Evolutionary conservation across 2,329 filamentous ascomycete species (phyloP), one percentile per base, ranked within the genome.

Genomic region (Gnomoniopsis sp.): DNA sequence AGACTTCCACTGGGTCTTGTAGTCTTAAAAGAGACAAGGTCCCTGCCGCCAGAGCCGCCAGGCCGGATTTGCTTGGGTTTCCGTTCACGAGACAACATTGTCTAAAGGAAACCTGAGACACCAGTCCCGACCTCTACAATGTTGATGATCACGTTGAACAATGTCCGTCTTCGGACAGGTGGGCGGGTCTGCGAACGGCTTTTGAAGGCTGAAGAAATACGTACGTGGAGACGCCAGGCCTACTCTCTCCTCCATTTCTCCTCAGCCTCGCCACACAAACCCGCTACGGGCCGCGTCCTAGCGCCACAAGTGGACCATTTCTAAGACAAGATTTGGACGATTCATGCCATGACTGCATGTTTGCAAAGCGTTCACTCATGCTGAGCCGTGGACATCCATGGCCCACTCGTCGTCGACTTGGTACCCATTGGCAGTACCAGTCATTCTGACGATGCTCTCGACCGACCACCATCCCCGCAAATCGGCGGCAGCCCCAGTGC

Each of bases 401-500:
- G 57, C 33, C 52, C 46, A 55, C 57, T 50, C 26, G 26, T 30
- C 26, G 26, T 30, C 26, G 51, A 47, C 47, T 38, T 11, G 26
- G 26, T 38, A 38, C 52, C 43, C 57, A 30, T 30, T 4, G 26
- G 26, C 26, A 30, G 26, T 4, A 30, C 26, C 38, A 59, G 57
- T n/a, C 52, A 30, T 30, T 30, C 26, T 30, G 46, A 48, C 48
- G 52, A 56, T 36, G 47, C 46, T 43, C 46, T 23, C 50, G 14
- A 8, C 15, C 38, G 17, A n/a, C 46, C 21, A n/a, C 59, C 41
- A 55, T 55, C 59, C 59, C 59, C 59, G 55, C 59, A 58, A 34
- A 54, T 56, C 59, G 52, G 59, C 52, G 52, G 43, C 43, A 47
- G 34, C 26, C 49, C 36, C 23, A 14, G 30, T 17, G 38, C 38